Base-by-base conservation (phyloP, 139 green algal species). In the Haematococcus lacustris region DNA sequence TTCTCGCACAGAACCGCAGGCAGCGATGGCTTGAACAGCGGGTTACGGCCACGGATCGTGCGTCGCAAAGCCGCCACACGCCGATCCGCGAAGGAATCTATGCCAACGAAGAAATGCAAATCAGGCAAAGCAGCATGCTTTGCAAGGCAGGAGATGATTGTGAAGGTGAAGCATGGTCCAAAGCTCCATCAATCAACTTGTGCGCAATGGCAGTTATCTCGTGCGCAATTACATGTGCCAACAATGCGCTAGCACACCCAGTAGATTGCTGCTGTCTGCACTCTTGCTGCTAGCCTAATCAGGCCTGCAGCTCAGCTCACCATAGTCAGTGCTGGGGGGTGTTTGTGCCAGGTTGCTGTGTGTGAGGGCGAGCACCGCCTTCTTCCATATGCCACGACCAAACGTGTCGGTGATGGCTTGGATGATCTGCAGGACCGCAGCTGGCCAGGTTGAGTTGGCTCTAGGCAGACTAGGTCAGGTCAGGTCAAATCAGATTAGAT, bases 321-420 rank as follows among this genome's bases (percentile, higher is more conserved):
- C 82, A 57, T 79, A 88, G n/a, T 63, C 73, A 1, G 74, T 82
- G 37, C 79, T 77, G 3, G 82, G 82, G 3, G 82, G 82, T 33
- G 82, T 71, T 74, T 83, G 73, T n/a, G 68, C 34, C 61, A 88
- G 30, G 70, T 85, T 83, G 25, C 76, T 82, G 60, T 86, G 85
- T 26, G 82, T 87, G 21, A 90, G 75, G 50, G 80, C 78, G 37
- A 90, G 67, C 59, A 85, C 41, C 4, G 85, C 81, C n/a, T 82
- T 79, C 2, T 76, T 28, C 85, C 85, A 90, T 34, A 90, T 81
- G 26, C 59, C 33, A 1, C 43, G 61, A 0, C 85, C 85, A 68
- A 90, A 80, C 2, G 59, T 78, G 63, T 86, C 73, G 7, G 53
- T 78, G 64, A 90, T 76, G 30, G 76, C 82, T 30, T 69, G 39